A percentile compares a stretch with the other conserved stretches of the same genome.
These are phyloP conservation scores for Microthlaspi erraticum DNA, from an alignment of 345 rosid species.

Conservation along the genomic window DNA sequence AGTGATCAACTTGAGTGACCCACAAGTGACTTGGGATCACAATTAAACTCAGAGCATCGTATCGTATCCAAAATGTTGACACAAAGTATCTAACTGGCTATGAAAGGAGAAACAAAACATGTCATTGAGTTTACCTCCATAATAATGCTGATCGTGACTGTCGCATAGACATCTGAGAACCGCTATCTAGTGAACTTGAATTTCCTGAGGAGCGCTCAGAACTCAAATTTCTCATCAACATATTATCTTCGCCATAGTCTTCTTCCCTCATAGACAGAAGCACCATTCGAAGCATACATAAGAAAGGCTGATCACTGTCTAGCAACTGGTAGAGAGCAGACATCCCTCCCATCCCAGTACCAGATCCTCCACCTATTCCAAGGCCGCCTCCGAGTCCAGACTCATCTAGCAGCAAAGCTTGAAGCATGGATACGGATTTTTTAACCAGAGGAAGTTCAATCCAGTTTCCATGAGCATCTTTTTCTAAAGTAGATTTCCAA, in stretches of 20 bases:
- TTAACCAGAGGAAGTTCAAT: constrained; percentile 91
- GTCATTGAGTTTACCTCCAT: constrained; percentile 74
- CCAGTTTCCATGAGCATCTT: constrained; percentile 94
- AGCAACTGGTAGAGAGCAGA: constrained; percentile 89
- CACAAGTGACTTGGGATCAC: constrained; percentile 11
- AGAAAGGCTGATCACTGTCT: constrained; percentile 99
- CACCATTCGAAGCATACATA: constrained; percentile 99
- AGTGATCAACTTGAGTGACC: constrained; percentile 23
- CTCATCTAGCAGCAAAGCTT: constrained; percentile 91
- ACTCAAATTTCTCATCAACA: constrained; percentile 67
- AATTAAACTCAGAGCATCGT: constrained; percentile 29
- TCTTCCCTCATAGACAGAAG: constrained; percentile 98
- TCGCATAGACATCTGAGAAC: constrained; percentile 61
- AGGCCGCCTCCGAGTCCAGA: constrained; percentile 99
- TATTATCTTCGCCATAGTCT: constrained; percentile 75
- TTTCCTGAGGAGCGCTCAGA: constrained; percentile 57
- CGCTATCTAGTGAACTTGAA: constrained; percentile 50
- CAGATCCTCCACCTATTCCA: constrained; percentile 99
- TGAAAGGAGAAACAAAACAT: constrained; percentile 18
- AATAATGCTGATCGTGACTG: constrained; percentile 84
- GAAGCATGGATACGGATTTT: constrained; percentile 97
- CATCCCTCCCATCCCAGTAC: constrained; percentile 99
- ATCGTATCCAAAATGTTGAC: constrained; percentile 27
- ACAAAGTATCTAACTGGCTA: constrained; percentile 36
- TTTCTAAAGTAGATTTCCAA: constrained; percentile 87